A percentile compares a stretch with the other conserved stretches of the same genome.
Evolutionary conservation across 371 early-diverging fungal genomes (phyloP).

Genomic region (Phascolomyces articulosus): DNA sequence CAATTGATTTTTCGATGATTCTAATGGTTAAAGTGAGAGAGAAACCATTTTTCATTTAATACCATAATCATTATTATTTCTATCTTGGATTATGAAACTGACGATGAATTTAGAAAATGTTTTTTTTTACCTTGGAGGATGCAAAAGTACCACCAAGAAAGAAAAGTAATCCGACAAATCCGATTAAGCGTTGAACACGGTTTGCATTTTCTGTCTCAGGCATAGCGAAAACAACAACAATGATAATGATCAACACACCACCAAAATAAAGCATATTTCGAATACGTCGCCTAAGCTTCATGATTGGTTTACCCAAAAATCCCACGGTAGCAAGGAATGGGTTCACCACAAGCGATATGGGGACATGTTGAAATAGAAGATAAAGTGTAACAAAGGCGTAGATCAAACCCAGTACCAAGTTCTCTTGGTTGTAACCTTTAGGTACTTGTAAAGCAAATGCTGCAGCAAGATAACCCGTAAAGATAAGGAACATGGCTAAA

Average conservation of each 20-base stretch:
- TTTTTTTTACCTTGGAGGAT: constrained; percentile 66
- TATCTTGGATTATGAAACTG: too few species aligned
- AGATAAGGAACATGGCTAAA: constrained; percentile 38
- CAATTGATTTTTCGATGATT: constrained; percentile 70
- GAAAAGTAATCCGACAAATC: constrained; percentile 73
- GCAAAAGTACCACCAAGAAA: constrained; percentile 55
- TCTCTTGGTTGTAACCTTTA: constrained; percentile 40
- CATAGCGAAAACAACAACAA: constrained; percentile 63
- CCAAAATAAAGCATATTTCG: constrained; percentile 29
- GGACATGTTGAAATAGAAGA: constrained; percentile 33
- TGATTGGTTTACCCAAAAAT: constrained; percentile 25
- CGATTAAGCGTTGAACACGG: constrained; percentile 74
- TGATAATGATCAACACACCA: constrained; percentile 52
- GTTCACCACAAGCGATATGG: constrained; percentile 26
- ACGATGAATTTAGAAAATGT: too few species aligned
- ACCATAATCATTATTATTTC: too few species aligned
- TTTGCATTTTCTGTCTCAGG: constrained; percentile 58
- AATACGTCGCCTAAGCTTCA: constrained; percentile 13
- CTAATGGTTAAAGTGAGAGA: constrained; percentile 17
- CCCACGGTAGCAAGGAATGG: constrained; percentile 22
- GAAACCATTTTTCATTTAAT: too few species aligned
- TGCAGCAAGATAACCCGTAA: constrained; percentile 41
- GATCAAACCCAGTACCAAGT: constrained; percentile 37
- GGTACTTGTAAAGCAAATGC: constrained; percentile 47
- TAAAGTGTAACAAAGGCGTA: constrained; percentile 35